Conservation (phyloP, 345 rosid species). For the Murraya paniculata region DNA sequence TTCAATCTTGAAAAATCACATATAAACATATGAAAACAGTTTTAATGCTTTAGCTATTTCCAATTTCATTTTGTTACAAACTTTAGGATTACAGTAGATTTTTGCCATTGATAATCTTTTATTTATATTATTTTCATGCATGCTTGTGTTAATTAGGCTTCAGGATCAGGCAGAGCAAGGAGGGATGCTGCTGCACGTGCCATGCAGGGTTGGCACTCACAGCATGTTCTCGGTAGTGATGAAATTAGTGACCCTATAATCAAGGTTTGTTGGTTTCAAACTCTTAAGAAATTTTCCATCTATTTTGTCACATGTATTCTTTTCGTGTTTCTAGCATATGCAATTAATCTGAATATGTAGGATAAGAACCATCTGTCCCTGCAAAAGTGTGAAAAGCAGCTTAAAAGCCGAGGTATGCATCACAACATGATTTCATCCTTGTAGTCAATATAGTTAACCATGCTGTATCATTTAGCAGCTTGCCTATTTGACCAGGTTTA, state of each 20-base stretch:
- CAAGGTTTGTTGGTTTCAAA: conserved; percentile 36
- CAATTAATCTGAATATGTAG: conserved; percentile 25
- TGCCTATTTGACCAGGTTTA: conserved; percentile 42
- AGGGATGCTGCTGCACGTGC: conserved; percentile 81
- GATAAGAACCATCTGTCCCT: conserved; percentile 41
- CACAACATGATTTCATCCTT: background rate
- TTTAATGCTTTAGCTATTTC: background rate
- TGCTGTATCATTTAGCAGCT: conserved; percentile 15
- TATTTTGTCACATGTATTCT: background rate
- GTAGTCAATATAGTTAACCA: conserved; percentile 13
- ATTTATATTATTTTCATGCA: conserved; percentile 1
- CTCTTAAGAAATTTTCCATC: background rate
- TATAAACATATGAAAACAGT: background rate
- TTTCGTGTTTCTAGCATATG: background rate
- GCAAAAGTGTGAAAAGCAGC: conserved; percentile 61
- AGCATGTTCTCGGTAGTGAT: conserved; percentile 49
- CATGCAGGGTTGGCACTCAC: conserved; percentile 81
- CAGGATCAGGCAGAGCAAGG: conserved; percentile 57
- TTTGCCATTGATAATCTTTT: background rate
- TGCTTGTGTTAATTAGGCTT: conserved; percentile 35
- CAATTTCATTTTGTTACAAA: background rate
- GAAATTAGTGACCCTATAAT: conserved; percentile 58
- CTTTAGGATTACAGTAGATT: background rate
- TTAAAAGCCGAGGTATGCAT: conserved; percentile 53
- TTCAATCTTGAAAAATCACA: background rate